phyloP scores from a whole-genome alignment of 73 alveolate species.

The Breviolum minutum region DNA sequence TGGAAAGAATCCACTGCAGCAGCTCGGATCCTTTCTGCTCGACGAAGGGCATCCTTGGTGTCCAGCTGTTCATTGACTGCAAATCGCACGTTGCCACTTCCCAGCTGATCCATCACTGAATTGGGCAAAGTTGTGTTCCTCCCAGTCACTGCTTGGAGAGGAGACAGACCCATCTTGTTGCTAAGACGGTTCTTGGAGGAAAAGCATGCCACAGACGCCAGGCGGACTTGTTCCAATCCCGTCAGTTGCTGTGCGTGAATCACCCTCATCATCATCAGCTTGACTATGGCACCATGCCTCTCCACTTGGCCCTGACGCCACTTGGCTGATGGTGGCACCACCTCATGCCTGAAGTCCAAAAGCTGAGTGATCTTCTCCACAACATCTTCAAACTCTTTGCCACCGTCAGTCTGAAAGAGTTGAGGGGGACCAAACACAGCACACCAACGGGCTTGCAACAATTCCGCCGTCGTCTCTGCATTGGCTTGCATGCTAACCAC shows the following conservation, averaged over 20 bases:
- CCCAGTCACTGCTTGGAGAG: background rate
- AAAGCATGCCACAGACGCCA: background rate
- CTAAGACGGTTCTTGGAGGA: background rate
- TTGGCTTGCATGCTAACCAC: background rate
- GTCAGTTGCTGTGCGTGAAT: background rate
- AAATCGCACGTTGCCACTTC: background rate
- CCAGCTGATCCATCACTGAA: background rate
- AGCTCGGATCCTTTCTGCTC: background rate
- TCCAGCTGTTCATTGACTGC: background rate
- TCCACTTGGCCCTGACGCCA: conserved; percentile 31
- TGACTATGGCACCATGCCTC: background rate
- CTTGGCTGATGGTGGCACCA: background rate
- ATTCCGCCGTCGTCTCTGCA: background rate
- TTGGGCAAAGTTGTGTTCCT: background rate
- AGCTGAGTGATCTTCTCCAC: background rate
- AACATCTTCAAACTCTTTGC: background rate
- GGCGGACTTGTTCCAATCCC: background rate
- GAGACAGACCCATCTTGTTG: background rate
- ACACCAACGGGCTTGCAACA: background rate
- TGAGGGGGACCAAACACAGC: conserved; percentile 10
- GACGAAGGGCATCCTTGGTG: background rate
- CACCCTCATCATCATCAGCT: conserved; percentile 20
- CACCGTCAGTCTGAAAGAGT: background rate
- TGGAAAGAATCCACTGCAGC: background rate
- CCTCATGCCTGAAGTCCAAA: background rate